Evolutionary conservation across 352 stramenopile species (phyloP).

Genomic region (Pythium phragmitis): DNA sequence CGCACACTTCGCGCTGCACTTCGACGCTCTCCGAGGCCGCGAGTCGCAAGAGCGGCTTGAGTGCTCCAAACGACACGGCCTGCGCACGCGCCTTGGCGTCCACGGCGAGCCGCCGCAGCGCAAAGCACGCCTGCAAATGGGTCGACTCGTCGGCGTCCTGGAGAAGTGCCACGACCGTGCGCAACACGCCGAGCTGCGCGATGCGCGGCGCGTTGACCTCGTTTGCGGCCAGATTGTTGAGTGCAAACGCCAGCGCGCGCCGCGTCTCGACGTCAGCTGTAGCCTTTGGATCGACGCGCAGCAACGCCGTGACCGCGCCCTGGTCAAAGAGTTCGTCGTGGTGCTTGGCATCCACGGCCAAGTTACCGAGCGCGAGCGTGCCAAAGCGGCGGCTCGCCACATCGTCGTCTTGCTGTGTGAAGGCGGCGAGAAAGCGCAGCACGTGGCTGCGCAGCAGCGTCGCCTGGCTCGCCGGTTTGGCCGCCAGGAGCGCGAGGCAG

Average conservation of each 20-base stretch:
- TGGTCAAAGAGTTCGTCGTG: slow-evolving; percentile 93
- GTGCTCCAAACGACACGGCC: slow-evolving; percentile 90
- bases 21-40: slow-evolving; percentile 88
- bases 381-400: slow-evolving; percentile 87
- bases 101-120: slow-evolving; percentile 89
- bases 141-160: slow-evolving; percentile 91
- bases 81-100: slow-evolving; percentile 91
- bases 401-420: slow-evolving; percentile 84
- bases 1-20: slow-evolving; percentile 91
- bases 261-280: slow-evolving; percentile 90
- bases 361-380: slow-evolving; percentile 90
- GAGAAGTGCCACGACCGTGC: slow-evolving; percentile 84
- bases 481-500: slow-evolving; percentile 92
- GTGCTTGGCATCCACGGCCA: slow-evolving; percentile 86
- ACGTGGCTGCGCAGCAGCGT: slow-evolving; percentile 87
- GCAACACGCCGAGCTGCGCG: slow-evolving; percentile 86
- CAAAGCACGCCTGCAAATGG: slow-evolving; percentile 92
- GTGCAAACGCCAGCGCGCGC: slow-evolving; percentile 90
- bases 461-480: slow-evolving; percentile 89
- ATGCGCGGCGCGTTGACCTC: slow-evolving; percentile 87
- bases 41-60: slow-evolving; percentile 88
- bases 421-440: slow-evolving; percentile 85
- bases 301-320: slow-evolving; percentile 85
- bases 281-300: slow-evolving; percentile 80
- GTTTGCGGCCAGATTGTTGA: slow-evolving; percentile 93